A percentile compares a stretch with the other conserved stretches of the same genome.
These are phyloP conservation scores for Tulasnella sp. DNA, from an alignment of 768 basidiomycete species.

Conservation along the genomic window DNA sequence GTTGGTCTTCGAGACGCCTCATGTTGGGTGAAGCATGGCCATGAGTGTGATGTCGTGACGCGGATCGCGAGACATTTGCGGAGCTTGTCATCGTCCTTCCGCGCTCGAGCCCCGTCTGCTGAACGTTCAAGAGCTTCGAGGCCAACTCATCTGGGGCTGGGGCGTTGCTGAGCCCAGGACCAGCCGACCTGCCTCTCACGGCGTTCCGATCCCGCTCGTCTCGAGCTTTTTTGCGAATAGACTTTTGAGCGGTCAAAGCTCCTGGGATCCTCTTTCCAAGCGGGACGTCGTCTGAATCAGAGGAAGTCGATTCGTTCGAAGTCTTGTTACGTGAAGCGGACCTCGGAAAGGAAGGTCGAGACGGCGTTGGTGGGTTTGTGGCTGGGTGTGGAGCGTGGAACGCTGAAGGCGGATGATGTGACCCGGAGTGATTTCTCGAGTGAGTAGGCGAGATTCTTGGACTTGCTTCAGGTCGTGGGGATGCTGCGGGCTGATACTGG, in stretches of 20 bases:
- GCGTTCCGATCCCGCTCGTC: slow-evolving; percentile 56
- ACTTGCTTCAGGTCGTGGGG: not conserved
- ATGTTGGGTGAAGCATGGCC: slow-evolving; percentile 7
- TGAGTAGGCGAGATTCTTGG: not conserved
- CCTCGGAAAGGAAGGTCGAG: not conserved
- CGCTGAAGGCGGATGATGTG: not conserved
- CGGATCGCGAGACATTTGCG: slow-evolving; percentile 15
- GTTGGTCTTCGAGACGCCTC: not conserved
- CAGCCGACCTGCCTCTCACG: slow-evolving; percentile 20
- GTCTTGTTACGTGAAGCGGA: not conserved
- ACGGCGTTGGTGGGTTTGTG: not conserved
- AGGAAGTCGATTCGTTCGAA: not conserved
- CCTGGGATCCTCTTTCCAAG: slow-evolving; percentile 81
- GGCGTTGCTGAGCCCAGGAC: slow-evolving; percentile 38
- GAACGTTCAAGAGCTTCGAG: slow-evolving; percentile 36
- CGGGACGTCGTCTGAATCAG: slow-evolving; percentile 69
- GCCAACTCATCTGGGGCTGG: slow-evolving; percentile 37
- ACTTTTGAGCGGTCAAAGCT: slow-evolving; percentile 79
- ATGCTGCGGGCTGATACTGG: slow-evolving; percentile 7
- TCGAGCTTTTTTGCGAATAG: slow-evolving; percentile 70
- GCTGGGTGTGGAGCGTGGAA: not conserved
- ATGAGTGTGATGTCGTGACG: not conserved
- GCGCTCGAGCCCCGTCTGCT: slow-evolving; percentile 4
- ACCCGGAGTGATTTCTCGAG: slow-evolving; percentile 2
- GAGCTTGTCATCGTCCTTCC: not conserved